Evolutionary conservation across 176 grass and related monocot species (phyloP).

Genomic region (Oryza rufipogon): DNA sequence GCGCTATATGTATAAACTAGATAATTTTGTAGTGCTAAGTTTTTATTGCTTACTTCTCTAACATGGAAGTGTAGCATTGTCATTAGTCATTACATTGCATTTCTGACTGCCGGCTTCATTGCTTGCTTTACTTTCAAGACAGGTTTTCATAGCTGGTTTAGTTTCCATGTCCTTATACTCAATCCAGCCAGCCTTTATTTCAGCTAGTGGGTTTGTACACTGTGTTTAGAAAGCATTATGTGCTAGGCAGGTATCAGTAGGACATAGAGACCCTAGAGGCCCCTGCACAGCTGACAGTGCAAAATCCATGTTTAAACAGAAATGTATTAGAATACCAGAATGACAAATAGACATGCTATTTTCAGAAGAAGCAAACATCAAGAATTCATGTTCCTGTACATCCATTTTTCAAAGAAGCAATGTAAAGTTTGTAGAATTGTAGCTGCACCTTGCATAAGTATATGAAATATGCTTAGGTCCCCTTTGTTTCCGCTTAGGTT

Average conservation of each 20-base stretch:
- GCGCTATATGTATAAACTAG: neutral
- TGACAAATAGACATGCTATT: neutral
- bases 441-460: neutral
- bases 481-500: no score
- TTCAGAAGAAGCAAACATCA: neutral
- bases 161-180: neutral
- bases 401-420: neutral
- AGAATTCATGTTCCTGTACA: neutral
- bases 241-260: neutral
- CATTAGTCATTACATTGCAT: slow-evolving; percentile 10
- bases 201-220: neutral
- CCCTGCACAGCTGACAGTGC: neutral
- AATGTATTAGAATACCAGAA: neutral
- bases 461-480: neutral
- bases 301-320: neutral
- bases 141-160: slow-evolving; percentile 5
- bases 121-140: neutral
- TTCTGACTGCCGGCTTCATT: neutral
- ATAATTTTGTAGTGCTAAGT: neutral
- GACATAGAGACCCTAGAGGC: neutral
- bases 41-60: slow-evolving; percentile 17
- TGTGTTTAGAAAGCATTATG: neutral
- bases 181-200: neutral
- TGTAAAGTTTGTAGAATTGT: neutral
- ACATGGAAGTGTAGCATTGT: neutral